A percentile compares a stretch with the other conserved stretches of the same genome.
Conservation (phyloP, 768 basidiomycete genomes). For the Lactarius psammicola region DNA sequence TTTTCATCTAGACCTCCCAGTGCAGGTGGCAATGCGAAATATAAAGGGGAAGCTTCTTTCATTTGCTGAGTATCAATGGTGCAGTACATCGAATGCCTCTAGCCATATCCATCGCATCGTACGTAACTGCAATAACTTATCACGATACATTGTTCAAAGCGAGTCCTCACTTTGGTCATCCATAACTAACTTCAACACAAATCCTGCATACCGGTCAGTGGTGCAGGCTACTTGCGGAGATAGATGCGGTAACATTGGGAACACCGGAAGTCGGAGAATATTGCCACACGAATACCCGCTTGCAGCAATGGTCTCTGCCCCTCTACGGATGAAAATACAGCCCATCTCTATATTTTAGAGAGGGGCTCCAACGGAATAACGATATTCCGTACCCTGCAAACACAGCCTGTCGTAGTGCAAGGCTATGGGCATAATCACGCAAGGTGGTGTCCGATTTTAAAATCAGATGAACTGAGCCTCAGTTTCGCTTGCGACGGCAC, state of each 20-base stretch:
- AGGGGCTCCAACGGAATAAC: constrained; percentile 88
- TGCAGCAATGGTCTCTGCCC: constrained; percentile 92
- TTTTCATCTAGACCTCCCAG: not conserved
- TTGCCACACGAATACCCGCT: constrained; percentile 46
- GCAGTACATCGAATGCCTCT: not conserved
- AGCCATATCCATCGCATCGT: not conserved
- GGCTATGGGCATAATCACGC: no score
- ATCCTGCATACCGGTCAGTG: not conserved
- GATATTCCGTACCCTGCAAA: constrained; percentile 49
- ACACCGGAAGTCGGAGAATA: no score
- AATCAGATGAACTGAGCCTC: constrained; percentile 58
- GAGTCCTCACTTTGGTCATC: not conserved
- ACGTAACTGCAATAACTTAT: not conserved
- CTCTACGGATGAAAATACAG: constrained; percentile 77
- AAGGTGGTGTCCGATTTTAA: constrained; percentile 5
- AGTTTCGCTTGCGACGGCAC: constrained; percentile 65
- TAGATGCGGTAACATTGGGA: no score
- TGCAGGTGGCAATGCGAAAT: not conserved
- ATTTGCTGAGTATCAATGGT: not conserved
- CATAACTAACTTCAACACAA: constrained; percentile 10
- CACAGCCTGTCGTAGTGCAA: constrained; percentile 53
- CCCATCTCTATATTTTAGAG: constrained; percentile 94
- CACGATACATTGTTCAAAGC: no score
- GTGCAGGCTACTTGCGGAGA: no score
- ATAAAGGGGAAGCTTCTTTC: not conserved